Evolutionary conservation across 257 asterid species (phyloP), one percentile per base, ranked within the genome.

Genomic region (Lithospermum erythrorhizon): DNA sequence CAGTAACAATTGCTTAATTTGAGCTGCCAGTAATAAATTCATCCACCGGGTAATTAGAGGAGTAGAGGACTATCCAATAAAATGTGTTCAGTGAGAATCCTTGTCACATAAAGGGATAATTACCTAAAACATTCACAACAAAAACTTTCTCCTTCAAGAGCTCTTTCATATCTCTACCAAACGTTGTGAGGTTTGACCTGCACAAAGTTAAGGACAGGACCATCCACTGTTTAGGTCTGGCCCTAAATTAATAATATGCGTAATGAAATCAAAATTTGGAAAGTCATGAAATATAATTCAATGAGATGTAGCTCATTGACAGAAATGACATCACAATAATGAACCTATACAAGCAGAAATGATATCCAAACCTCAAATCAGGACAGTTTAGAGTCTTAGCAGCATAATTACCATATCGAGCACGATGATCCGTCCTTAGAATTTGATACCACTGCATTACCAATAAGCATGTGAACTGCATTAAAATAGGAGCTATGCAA

Each of bases 91-190:
- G 37, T 55, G 45, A 51, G 60, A 60, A 41, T 41, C 49, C 49
- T 41, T 41, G 1, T 11, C 49, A n/a, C 53, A 59, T 68, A 68
- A 66, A 55, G 65, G 75, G 69, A 57, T 65, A 25, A 52, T 57
- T 81, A 84, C 98, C 98, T 54, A 91, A 84, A 80, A 93, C 94
- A 71, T 88, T 93, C 70, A 93, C 96, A 70, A 89, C 80, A 65
- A 74, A 93, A 63, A 89, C 86, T 81, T 72, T 77, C 57, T 93
- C 94, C 52, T 59, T 67, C 76, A 84, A 79, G 71, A 93, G 90
- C 62, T 49, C 78, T 77, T 81, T 83, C 79, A 83, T 63, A 71
- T 93, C 95, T 75, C 61, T 66, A 57, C 78, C 75, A 70, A 93
- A 76, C 65, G 70, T 67, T 24, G 62, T 70, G 41, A 84, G 24